A percentile compares a stretch with the other conserved stretches of the same genome.
These are phyloP conservation scores for Xanthoceras sorbifolium DNA, from an alignment of 345 rosid genomes.

Conservation along the genomic window DNA sequence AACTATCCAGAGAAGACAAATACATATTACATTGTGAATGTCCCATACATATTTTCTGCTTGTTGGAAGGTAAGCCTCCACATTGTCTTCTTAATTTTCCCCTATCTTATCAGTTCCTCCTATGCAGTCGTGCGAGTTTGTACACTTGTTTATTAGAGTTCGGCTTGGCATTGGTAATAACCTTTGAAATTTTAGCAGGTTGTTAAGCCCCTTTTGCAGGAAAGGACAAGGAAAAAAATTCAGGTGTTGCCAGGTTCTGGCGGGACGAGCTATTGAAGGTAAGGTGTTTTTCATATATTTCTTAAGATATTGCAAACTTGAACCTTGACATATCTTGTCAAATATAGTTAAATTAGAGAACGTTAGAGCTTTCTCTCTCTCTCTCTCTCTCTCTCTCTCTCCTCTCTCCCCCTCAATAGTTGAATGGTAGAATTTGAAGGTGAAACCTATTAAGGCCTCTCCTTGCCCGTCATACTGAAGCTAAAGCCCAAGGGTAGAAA, in stretches of 20 bases:
- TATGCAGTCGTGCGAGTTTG: not conserved
- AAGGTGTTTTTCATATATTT: slow-evolving; percentile 17
- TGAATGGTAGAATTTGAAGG: no score
- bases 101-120: not conserved
- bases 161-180: slow-evolving; percentile 4
- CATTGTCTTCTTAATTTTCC: not conserved
- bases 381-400: not conserved
- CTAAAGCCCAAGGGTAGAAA: not conserved
- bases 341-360: not conserved
- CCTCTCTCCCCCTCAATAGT: no score
- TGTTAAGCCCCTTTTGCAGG: slow-evolving; percentile 93
- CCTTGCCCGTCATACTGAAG: not conserved
- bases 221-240: slow-evolving; percentile 81
- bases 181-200: slow-evolving; percentile 48
- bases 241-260: slow-evolving; percentile 74
- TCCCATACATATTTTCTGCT: slow-evolving; percentile 88
- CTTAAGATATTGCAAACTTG: slow-evolving; percentile 10
- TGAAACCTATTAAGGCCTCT: no score
- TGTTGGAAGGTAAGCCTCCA: slow-evolving; percentile 73
- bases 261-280: slow-evolving; percentile 85
- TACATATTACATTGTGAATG: slow-evolving; percentile 85
- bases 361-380: not conserved
- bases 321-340: not conserved
- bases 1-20: slow-evolving; percentile 97
- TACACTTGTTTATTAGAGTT: not conserved